Evolutionary conservation across 139 green algal species (phyloP).

Genomic region (Tetradesmus obliquus): DNA sequence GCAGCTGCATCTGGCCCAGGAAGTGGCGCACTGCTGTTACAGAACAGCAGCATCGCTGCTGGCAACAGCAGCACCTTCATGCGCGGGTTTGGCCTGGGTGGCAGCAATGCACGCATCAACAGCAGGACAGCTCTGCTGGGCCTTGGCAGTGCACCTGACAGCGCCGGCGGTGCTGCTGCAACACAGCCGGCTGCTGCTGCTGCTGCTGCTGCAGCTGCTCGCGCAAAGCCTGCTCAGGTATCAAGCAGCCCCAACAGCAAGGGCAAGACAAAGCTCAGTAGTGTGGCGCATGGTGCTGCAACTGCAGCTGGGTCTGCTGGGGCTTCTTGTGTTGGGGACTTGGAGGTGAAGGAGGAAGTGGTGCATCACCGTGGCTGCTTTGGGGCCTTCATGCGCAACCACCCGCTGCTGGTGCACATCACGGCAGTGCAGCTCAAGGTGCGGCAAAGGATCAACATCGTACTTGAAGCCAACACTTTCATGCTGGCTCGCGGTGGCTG

Average conservation of each 20-base stretch:
- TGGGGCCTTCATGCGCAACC: neutral
- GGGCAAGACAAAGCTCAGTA: neutral
- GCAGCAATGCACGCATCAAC: neutral
- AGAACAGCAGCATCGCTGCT: neutral
- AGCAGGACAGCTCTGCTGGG: slow-evolving; percentile 3
- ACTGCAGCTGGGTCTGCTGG: slow-evolving; percentile 10
- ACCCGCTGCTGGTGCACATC: slow-evolving; percentile 36
- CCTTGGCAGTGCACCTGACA: neutral
- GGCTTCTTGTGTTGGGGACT: neutral
- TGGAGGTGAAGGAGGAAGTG: neutral
- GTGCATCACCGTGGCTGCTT: neutral
- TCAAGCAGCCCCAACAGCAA: too few species aligned
- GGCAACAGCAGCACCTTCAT: slow-evolving; percentile 3
- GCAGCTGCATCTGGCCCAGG: neutral
- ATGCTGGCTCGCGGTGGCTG: too few species aligned
- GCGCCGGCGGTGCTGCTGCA: neutral
- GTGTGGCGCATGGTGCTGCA: neutral
- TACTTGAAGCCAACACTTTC: too few species aligned
- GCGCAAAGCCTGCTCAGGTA: too few species aligned
- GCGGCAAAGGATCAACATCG: neutral
- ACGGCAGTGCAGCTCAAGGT: slow-evolving; percentile 3
- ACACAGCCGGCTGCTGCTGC: slow-evolving; percentile 5
- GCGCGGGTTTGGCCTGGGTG: neutral
- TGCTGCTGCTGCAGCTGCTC: too few species aligned
- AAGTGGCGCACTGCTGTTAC: neutral